These are phyloP conservation scores for Gamarada debralockiae DNA, from an alignment of 495 filamentous ascomycete species.

Conservation along the genomic window DNA sequence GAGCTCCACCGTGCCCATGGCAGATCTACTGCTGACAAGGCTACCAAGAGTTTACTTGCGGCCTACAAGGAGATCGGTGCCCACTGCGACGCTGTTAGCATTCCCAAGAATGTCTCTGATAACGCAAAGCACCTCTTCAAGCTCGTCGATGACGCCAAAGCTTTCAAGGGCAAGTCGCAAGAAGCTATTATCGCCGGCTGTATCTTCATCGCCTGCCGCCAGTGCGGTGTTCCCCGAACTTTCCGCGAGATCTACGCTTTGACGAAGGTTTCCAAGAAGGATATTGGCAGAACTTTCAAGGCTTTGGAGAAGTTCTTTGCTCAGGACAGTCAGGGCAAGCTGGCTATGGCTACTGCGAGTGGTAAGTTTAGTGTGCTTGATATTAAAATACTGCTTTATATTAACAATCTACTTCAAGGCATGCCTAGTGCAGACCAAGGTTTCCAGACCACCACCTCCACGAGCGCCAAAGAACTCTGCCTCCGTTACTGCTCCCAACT, in stretches of 20 bases:
- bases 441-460: constrained; percentile 75
- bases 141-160: constrained; percentile 82
- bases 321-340: constrained; percentile 50
- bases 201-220: constrained; percentile 95
- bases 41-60: constrained; percentile 68
- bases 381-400: constrained; percentile 12
- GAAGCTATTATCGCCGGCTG: constrained; percentile 93
- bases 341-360: constrained; percentile 43
- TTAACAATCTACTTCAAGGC: constrained; percentile 23
- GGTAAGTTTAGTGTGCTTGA: constrained; percentile 33
- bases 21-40: constrained; percentile 81
- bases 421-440: constrained; percentile 34
- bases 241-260: constrained; percentile 90
- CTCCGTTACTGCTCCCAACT: constrained; percentile 85
- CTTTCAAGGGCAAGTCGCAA: constrained; percentile 92
- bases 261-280: constrained; percentile 93
- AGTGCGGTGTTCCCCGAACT: constrained; percentile 78
- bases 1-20: constrained; percentile 87
- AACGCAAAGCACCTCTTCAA: constrained; percentile 93
- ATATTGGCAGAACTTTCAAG: constrained; percentile 96
- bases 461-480: constrained; percentile 80
- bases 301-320: constrained; percentile 80
- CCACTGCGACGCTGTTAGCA: constrained; percentile 79
- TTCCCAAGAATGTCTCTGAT: constrained; percentile 74
- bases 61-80: constrained; percentile 89